Percentiles rank a stretch among this genome's conserved stretches.
These are phyloP conservation scores for Petunia hybrid DNA, from an alignment of 305 asterid genomes.

Conservation along the genomic window DNA sequence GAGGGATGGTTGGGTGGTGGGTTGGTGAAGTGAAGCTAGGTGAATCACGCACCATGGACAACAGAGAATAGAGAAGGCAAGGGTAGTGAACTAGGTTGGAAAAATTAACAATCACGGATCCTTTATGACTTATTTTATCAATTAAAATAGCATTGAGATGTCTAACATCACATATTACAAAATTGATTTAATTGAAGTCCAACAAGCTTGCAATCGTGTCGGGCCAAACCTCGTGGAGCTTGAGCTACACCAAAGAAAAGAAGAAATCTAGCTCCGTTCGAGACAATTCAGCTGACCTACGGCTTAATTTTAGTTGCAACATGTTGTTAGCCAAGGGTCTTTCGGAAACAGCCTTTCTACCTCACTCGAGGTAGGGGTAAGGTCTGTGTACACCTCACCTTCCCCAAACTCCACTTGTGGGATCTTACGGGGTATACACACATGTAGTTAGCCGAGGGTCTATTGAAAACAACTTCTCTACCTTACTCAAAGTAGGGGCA, in stretches of 20 bases:
- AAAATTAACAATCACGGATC: neutral
- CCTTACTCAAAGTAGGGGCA: too few relatives aligned
- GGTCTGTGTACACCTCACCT: too few relatives aligned
- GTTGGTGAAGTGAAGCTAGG: neutral
- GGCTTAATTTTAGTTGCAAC: neutral
- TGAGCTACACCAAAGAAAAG: neutral
- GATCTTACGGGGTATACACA: too few relatives aligned
- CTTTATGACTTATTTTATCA: neutral
- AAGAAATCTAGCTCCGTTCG: neutral
- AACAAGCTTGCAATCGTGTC: slow-evolving; percentile 1
- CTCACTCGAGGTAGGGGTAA: too few relatives aligned
- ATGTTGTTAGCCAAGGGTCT: too few relatives aligned
- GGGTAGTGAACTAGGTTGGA: neutral
- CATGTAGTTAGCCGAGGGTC: too few relatives aligned
- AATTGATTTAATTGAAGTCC: neutral
- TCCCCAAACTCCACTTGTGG: too few relatives aligned
- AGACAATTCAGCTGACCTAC: neutral
- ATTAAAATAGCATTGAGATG: slow-evolving; percentile 11
- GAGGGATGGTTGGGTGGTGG: neutral
- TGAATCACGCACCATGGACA: slow-evolving; percentile 6
- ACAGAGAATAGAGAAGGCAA: neutral
- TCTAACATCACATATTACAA: too few relatives aligned
- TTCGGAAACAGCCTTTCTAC: too few relatives aligned
- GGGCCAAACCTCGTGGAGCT: slow-evolving; percentile 5
- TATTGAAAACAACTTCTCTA: too few relatives aligned